Evolutionary conservation across 495 filamentous ascomycete species (phyloP).

Genomic region (Annulohypoxylon moriforme): DNA sequence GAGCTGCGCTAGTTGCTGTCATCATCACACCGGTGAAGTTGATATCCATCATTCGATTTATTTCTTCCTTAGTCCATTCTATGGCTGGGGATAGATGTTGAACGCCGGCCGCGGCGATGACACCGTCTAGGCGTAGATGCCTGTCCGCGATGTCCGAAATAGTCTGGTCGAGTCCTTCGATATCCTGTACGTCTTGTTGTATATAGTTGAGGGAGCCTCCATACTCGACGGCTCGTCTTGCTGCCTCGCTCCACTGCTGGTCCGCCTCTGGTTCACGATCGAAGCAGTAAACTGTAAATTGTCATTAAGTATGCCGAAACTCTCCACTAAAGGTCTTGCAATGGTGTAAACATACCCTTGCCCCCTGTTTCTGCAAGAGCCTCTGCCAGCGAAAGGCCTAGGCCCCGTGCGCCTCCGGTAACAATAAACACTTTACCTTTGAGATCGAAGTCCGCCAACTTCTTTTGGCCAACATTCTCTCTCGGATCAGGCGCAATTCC

Average conservation of each 20-base stretch:
- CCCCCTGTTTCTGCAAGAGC: constrained; percentile 77
- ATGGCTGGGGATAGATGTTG: constrained; percentile 76
- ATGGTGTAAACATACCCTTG: constrained; percentile 58
- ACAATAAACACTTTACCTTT: constrained; percentile 68
- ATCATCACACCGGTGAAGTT: constrained; percentile 85
- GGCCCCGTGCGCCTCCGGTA: constrained; percentile 70
- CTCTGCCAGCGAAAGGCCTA: constrained; percentile 74
- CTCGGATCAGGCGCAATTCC: constrained; percentile 32
- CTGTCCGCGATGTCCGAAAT: constrained; percentile 66
- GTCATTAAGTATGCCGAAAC: constrained; percentile 6
- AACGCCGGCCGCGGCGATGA: constrained; percentile 81
- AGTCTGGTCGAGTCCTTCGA: constrained; percentile 61
- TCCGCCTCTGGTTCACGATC: constrained; percentile 65
- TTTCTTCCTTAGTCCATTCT: constrained; percentile 74
- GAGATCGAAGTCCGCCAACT: constrained; percentile 62
- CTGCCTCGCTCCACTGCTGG: constrained; percentile 61
- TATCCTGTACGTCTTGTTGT: constrained; percentile 72
- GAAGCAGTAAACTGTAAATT: constrained; percentile 68
- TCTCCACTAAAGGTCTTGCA: not conserved
- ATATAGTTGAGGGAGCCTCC: constrained; percentile 70
- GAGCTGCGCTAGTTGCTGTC: constrained; percentile 75
- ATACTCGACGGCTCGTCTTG: constrained; percentile 61
- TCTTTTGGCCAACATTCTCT: constrained; percentile 42
- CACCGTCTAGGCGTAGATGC: constrained; percentile 71
- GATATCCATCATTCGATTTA: constrained; percentile 76